Evolutionary conservation across 2,329 filamentous ascomycete genomes (phyloP).

Genomic region (Pseudofabraea citricarpa): DNA sequence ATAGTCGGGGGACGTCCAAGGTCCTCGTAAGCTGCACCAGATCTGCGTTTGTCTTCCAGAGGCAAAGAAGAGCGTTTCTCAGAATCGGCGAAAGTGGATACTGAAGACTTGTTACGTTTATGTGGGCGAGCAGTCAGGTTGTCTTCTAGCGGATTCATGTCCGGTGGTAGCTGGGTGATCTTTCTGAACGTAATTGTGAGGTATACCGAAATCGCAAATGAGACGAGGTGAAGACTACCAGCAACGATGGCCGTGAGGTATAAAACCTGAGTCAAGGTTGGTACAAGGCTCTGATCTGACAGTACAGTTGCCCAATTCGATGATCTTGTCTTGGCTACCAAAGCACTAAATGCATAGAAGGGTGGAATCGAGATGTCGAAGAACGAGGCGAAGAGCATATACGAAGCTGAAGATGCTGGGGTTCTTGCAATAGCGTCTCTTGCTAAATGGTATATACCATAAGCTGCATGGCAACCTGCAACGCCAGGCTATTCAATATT

Average conservation of each 20-base stretch:
- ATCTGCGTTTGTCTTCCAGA: slow-evolving; percentile 37
- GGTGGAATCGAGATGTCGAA: slow-evolving; percentile 58
- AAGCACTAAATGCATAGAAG: slow-evolving; percentile 51
- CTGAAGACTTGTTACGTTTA: slow-evolving; percentile 64
- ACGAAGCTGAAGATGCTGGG: slow-evolving; percentile 77
- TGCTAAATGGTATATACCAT: slow-evolving; percentile 76
- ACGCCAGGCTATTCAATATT: slow-evolving; percentile 61
- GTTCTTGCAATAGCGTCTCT: slow-evolving; percentile 67
- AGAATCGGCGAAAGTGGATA: slow-evolving; percentile 32
- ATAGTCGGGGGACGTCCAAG: slow-evolving; percentile 50
- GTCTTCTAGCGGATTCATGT: slow-evolving; percentile 91
- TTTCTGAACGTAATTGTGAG: slow-evolving; percentile 75
- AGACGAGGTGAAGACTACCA: slow-evolving; percentile 65
- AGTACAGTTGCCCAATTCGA: slow-evolving; percentile 65
- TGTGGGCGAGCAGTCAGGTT: slow-evolving; percentile 74
- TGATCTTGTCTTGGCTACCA: slow-evolving; percentile 35
- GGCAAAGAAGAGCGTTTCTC: slow-evolving; percentile 57
- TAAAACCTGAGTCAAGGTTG: slow-evolving; percentile 58
- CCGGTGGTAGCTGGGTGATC: slow-evolving; percentile 77
- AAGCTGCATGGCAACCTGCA: slow-evolving; percentile 65
- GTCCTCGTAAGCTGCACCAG: slow-evolving; percentile 39
- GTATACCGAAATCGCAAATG: slow-evolving; percentile 67
- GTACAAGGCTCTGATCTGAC: slow-evolving; percentile 44
- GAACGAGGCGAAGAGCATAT: slow-evolving; percentile 77
- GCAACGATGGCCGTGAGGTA: slow-evolving; percentile 64